Percentiles rank a stretch among this genome's conserved stretches.
phyloP scores from a whole-genome alignment of 177 flowering plant species.

The Tripterygium wilfordii region DNA sequence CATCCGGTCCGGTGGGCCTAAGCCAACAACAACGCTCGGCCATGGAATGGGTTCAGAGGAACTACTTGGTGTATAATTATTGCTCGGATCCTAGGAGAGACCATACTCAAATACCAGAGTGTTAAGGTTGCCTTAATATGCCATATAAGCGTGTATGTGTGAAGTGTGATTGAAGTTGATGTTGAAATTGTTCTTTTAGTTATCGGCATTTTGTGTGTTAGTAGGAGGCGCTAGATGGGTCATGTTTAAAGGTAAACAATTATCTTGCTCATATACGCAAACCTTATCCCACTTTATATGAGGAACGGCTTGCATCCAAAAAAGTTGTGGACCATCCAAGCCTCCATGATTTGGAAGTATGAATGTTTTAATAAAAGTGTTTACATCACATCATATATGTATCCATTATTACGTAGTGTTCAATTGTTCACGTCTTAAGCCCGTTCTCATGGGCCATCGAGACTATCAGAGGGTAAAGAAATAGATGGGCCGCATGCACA shows the following conservation, averaged over 20 bases:
- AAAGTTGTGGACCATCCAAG: constrained; percentile 40
- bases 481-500: too few relatives aligned
- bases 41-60: constrained; percentile 62
- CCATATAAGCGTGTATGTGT: not conserved
- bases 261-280: too few relatives aligned
- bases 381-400: too few relatives aligned
- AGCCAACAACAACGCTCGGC: constrained; percentile 47
- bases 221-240: constrained; percentile 41
- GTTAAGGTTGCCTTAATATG: constrained; percentile 16
- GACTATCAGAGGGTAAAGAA: too few relatives aligned
- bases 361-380: too few relatives aligned
- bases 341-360: constrained; percentile 14
- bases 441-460: too few relatives aligned
- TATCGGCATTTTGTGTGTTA: not conserved
- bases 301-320: too few relatives aligned
- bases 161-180: not conserved
- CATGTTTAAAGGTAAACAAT: too few relatives aligned
- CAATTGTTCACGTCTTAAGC: too few relatives aligned
- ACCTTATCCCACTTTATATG: too few relatives aligned
- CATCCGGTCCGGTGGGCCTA: constrained; percentile 38
- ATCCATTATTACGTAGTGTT: too few relatives aligned
- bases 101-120: constrained; percentile 66
- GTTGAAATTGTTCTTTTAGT: not conserved
- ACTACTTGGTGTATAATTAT: constrained; percentile 64
- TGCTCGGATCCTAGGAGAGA: constrained; percentile 67